Conservation (phyloP, 148 eudicot genomes). For the Amaranthus palmeri region DNA sequence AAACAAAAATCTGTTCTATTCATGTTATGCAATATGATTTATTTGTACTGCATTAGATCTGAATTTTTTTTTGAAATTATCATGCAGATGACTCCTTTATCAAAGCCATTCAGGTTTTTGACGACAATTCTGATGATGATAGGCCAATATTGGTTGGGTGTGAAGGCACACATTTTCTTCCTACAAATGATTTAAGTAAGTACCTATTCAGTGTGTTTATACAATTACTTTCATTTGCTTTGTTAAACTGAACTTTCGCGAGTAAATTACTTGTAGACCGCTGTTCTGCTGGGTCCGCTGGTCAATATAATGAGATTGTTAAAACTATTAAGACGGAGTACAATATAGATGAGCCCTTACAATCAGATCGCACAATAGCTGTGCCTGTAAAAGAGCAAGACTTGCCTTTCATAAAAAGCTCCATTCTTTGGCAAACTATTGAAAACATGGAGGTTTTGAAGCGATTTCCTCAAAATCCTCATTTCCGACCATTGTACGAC, state of each 20-base stretch:
- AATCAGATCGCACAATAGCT: conserved; percentile 27
- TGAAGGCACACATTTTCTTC: conserved; percentile 36
- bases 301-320: conserved; percentile 23
- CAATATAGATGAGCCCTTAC: not conserved
- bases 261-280: conserved; percentile 16
- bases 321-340: conserved; percentile 11
- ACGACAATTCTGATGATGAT: conserved; percentile 50
- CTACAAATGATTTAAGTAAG: conserved; percentile 44
- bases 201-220: not conserved
- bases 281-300: conserved; percentile 17
- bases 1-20: too few species aligned
- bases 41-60: conserved; percentile 5
- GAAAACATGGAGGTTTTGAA: conserved; percentile 64
- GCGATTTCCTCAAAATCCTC: conserved; percentile 71
- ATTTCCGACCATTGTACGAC: conserved; percentile 52
- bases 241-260: not conserved
- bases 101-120: conserved; percentile 21
- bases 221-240: not conserved
- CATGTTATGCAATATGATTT: not conserved
- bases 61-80: conserved; percentile 1
- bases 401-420: conserved; percentile 54
- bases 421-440: conserved; percentile 46
- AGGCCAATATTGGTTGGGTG: conserved; percentile 62
- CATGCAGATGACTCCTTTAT: conserved; percentile 24
- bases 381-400: conserved; percentile 17